phyloP scores from a whole-genome alignment of 2,329 filamentous ascomycete genomes.

The Colletotrichum tabaci region DNA sequence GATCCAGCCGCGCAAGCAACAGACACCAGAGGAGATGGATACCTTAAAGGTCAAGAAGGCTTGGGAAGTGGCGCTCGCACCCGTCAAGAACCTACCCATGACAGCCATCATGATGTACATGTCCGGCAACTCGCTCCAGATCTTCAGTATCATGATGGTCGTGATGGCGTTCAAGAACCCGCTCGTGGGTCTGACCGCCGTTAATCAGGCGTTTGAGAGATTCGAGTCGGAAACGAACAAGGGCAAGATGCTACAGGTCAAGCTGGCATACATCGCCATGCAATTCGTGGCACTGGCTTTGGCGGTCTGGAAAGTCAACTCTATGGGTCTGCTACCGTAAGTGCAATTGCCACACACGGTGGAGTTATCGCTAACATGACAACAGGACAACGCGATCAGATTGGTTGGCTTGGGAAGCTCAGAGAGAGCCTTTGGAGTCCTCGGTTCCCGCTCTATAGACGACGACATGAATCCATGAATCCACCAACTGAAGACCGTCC shows the following conservation, averaged over 20 bases:
- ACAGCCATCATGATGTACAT: constrained; percentile 99
- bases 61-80: constrained; percentile 95
- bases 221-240: constrained; percentile 89
- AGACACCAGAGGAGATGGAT: constrained; percentile 89
- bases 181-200: constrained; percentile 84
- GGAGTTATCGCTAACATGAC: constrained; percentile 25
- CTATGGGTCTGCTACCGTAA: constrained; percentile 94
- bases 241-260: constrained; percentile 82
- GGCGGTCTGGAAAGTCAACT: constrained; percentile 96
- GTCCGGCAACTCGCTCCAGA: constrained; percentile 97
- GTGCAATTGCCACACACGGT: constrained; percentile 52
- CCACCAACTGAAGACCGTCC: background rate
- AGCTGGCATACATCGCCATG: constrained; percentile 89
- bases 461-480: constrained; percentile 26
- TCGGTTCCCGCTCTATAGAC: constrained; percentile 73
- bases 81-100: constrained; percentile 96
- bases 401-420: constrained; percentile 95
- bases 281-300: constrained; percentile 87
- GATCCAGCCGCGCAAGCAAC: constrained; percentile 72
- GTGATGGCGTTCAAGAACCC: constrained; percentile 99
- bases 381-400: constrained; percentile 91
- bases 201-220: constrained; percentile 89
- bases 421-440: constrained; percentile 77
- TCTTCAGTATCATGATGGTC: constrained; percentile 99
- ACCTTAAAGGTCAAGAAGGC: constrained; percentile 98